A percentile compares a stretch with the other conserved stretches of the same genome.
Conservation (phyloP, 345 rosid species). For the Pistacia atlantica region DNA sequence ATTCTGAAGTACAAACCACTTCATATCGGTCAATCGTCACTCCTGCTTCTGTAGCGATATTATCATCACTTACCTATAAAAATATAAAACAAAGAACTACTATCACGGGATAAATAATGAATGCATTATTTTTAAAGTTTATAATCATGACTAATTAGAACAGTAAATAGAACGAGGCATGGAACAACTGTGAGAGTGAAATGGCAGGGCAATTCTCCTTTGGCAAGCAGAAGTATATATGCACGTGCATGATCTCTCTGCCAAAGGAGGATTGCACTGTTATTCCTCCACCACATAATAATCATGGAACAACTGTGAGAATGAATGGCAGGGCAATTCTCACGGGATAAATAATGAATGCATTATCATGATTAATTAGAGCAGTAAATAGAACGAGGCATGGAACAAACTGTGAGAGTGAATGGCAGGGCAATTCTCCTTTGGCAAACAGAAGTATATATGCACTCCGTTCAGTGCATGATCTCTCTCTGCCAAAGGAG, state of each 20-base stretch:
- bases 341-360: too few relatives aligned
- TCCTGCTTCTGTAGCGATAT: background rate
- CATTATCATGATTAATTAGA: too few relatives aligned
- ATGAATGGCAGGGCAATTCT: too few relatives aligned
- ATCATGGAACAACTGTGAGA: background rate
- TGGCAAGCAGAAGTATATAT: slow-evolving; percentile 41
- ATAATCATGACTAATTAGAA: background rate
- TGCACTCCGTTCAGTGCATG: background rate
- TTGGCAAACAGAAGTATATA: slow-evolving; percentile 44
- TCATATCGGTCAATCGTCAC: too few relatives aligned
- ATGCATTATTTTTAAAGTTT: background rate
- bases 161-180: background rate
- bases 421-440: slow-evolving; percentile 70
- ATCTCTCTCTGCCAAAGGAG: slow-evolving; percentile 21
- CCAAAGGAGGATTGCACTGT: slow-evolving; percentile 25
- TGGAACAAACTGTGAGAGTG: slow-evolving; percentile 3
- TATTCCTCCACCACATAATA: slow-evolving; percentile 18
- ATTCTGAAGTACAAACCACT: background rate
- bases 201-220: slow-evolving; percentile 66
- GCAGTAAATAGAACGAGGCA: too few relatives aligned
- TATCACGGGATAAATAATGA: background rate
- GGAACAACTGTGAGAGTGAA: slow-evolving; percentile 28
- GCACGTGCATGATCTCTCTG: slow-evolving; percentile 8
- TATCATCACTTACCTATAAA: background rate
- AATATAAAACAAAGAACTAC: background rate